Conservation (phyloP, 2,329 filamentous ascomycete genomes). For the Pseudogymnoascus sp. region DNA sequence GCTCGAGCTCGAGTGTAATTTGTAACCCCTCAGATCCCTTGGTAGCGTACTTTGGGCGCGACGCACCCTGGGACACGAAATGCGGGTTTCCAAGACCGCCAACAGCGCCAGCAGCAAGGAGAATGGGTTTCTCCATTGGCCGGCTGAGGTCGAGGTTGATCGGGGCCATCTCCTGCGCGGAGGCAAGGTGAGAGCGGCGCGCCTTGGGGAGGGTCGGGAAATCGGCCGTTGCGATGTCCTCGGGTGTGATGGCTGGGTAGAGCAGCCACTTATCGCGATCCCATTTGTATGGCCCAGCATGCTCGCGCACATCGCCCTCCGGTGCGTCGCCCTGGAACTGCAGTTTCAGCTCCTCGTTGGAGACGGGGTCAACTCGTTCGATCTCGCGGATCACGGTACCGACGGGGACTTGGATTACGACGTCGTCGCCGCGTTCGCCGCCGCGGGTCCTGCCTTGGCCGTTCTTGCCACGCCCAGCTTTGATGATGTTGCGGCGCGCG, state of each 20-base stretch:
- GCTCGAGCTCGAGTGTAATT: constrained; percentile 76
- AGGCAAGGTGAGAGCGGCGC: constrained; percentile 47
- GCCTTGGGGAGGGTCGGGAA: constrained; percentile 51
- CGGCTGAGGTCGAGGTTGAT: constrained; percentile 66
- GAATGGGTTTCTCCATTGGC: constrained; percentile 73
- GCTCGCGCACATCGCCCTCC: constrained; percentile 20
- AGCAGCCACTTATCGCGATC: constrained; percentile 72
- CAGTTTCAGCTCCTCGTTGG: constrained; percentile 52
- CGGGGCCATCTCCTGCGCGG: constrained; percentile 59
- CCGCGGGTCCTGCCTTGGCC: constrained; percentile 67
- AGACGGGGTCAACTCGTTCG: constrained; percentile 66
- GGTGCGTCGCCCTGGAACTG: constrained; percentile 18
- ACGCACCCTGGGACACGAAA: constrained; percentile 70
- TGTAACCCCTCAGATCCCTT: constrained; percentile 73
- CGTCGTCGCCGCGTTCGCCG: constrained; percentile 76
- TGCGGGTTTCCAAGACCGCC: constrained; percentile 92
- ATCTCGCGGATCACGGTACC: constrained; percentile 86
- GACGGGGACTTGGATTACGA: constrained; percentile 84
- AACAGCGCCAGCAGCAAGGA: constrained; percentile 80
- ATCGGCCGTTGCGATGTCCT: constrained; percentile 55
- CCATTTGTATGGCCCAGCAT: constrained; percentile 32
- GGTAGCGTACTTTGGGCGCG: constrained; percentile 79
- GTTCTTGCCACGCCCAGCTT: constrained; percentile 68
- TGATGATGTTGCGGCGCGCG: constrained; percentile 65
- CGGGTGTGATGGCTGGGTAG: constrained; percentile 71